These are phyloP conservation scores for Coniosporium uncinatum DNA, from an alignment of 2,329 filamentous ascomycete species.

Conservation along the genomic window DNA sequence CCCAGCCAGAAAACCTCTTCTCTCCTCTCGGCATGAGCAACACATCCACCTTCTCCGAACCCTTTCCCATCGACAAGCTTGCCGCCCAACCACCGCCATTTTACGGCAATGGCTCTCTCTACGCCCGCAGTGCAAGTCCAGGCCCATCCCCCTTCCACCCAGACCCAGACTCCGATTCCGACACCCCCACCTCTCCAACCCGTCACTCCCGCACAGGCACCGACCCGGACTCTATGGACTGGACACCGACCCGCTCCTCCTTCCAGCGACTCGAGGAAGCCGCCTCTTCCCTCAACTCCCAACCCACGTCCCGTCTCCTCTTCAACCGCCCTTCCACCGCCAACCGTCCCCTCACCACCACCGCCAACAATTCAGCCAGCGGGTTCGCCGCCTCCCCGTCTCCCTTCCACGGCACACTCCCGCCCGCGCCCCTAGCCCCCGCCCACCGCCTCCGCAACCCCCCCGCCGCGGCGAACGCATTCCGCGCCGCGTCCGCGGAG, in stretches of 20 bases:
- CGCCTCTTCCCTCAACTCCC: neutral
- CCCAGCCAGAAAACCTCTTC: neutral
- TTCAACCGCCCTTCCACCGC: neutral
- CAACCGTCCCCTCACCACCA: neutral
- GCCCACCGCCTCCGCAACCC: constrained; percentile 59
- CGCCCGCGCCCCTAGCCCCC: constrained; percentile 61
- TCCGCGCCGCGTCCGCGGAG: constrained; percentile 40
- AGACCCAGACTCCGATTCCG: constrained; percentile 2
- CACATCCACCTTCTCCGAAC: neutral
- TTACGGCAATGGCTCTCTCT: neutral
- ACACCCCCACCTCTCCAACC: constrained; percentile 3
- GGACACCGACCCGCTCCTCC: constrained; percentile 50
- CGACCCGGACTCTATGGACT: constrained; percentile 55
- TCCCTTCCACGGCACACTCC: constrained; percentile 67
- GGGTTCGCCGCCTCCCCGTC: constrained; percentile 16
- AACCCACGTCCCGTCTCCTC: neutral
- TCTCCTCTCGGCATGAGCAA: neutral
- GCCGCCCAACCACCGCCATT: neutral
- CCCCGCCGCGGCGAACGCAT: constrained; percentile 13
- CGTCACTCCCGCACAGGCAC: no score
- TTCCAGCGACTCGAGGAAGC: neutral
- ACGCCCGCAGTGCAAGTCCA: neutral
- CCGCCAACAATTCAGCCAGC: neutral
- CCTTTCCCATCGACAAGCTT: neutral
- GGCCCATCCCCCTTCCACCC: neutral